phyloP scores from a whole-genome alignment of 2,329 filamentous ascomycete species.

The Aspergillus sp. region DNA sequence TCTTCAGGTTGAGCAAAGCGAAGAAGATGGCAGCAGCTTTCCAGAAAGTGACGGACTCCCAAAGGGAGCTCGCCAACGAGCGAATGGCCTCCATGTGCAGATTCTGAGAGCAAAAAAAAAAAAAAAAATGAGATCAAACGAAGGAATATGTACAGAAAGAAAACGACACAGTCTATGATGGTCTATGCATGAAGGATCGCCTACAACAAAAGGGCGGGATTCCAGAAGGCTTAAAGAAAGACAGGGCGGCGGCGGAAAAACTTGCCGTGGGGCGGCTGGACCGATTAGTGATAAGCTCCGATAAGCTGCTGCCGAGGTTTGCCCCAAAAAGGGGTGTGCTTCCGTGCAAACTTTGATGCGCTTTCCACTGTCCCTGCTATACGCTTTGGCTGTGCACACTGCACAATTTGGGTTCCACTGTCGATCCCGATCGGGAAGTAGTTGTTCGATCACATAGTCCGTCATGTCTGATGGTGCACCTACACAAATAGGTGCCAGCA shows the following conservation, averaged over 20 bases:
- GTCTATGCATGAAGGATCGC: constrained; percentile 1
- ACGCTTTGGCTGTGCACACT: too few species aligned
- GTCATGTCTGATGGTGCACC: too few species aligned
- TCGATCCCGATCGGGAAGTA: too few species aligned
- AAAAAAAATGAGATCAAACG: not conserved
- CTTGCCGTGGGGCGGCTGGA: not conserved
- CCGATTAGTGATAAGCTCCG: constrained; percentile 3
- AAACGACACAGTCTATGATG: not conserved
- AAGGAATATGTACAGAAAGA: not conserved
- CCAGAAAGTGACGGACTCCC: constrained; percentile 23
- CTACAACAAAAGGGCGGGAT: not conserved
- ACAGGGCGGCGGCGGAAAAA: not conserved
- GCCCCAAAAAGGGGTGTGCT: not conserved
- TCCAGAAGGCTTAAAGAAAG: not conserved
- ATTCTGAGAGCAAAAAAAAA: not conserved
- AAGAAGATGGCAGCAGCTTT: constrained; percentile 28
- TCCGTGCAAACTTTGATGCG: not conserved
- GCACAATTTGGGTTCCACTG: too few species aligned
- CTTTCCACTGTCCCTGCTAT: not conserved
- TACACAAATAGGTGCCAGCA: too few species aligned
- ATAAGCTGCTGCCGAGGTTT: not conserved
- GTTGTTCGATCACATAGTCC: too few species aligned
- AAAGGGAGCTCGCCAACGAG: constrained; percentile 16
- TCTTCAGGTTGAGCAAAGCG: constrained; percentile 32
- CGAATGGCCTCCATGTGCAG: constrained; percentile 14